These are phyloP conservation scores for Cardamine chenopodiifolia DNA, from an alignment of 345 rosid genomes.

Conservation along the genomic window DNA sequence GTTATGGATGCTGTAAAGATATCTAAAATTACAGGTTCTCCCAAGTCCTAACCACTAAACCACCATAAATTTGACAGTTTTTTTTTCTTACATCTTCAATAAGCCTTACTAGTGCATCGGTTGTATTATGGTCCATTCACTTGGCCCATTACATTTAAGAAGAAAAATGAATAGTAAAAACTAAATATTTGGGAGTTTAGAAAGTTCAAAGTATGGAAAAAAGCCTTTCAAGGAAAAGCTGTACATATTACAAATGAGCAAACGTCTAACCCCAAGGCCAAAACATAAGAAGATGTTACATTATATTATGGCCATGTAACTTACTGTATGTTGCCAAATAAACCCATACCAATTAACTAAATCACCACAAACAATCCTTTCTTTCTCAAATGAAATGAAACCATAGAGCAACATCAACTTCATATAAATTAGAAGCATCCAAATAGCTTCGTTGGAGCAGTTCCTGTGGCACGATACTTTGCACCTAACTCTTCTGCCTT, in stretches of 20 bases:
- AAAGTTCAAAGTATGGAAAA: not conserved
- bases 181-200: not conserved
- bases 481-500: conserved; percentile 87
- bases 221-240: not conserved
- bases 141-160: not conserved
- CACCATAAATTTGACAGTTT: not conserved
- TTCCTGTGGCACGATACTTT: conserved; percentile 78
- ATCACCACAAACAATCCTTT: not conserved
- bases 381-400: not conserved
- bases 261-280: not conserved
- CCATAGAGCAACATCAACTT: not conserved
- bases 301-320: conserved; percentile 15
- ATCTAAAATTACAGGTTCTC: not conserved
- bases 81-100: not conserved
- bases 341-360: not conserved
- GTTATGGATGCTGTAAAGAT: not conserved
- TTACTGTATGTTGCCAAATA: too few relatives aligned
- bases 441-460: conserved; percentile 68
- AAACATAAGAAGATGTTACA: not conserved
- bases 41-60: not conserved
- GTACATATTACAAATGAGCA: not conserved
- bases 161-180: not conserved
- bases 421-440: conserved; percentile 21
- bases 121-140: not conserved
- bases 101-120: not conserved